phyloP scores from a whole-genome alignment of 176 grass and related monocot species.

The Musa beccarii region DNA sequence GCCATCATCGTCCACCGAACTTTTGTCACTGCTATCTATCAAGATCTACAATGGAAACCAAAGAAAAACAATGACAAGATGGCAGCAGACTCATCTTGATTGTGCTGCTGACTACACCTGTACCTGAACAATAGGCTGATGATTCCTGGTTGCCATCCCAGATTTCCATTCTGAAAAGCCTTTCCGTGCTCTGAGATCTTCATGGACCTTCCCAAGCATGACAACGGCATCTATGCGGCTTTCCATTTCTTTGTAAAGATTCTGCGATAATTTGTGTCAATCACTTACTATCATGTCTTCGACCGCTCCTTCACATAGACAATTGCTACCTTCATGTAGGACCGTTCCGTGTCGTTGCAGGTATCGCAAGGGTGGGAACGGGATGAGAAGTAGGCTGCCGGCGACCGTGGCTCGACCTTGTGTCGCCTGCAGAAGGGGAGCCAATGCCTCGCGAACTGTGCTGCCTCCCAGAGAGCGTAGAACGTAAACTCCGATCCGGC shows the following conservation, averaged over 20 bases:
- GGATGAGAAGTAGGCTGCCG: conserved; percentile 47
- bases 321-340: conserved; percentile 38
- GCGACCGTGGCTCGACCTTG: conserved; percentile 57
- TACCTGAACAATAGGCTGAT: conserved; percentile 58
- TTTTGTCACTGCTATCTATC: conserved; percentile 36
- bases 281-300: background rate
- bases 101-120: background rate
- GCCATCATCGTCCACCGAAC: conserved; percentile 36
- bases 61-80: background rate
- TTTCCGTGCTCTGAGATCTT: conserved; percentile 12
- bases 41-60: conserved; percentile 31
- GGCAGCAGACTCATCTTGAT: background rate
- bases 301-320: background rate
- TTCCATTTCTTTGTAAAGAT: conserved; percentile 44
- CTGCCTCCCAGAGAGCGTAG: conserved; percentile 50
- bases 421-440: conserved; percentile 58
- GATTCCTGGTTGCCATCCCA: conserved; percentile 34
- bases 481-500: conserved; percentile 41
- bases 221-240: conserved; percentile 28
- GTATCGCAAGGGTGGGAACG: conserved; percentile 10
- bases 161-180: conserved; percentile 47
- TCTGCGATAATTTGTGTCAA: conserved; percentile 15
- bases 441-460: conserved; percentile 66
- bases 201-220: conserved; percentile 34
- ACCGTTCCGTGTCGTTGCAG: conserved; percentile 29